phyloP scores from a whole-genome alignment of 345 rosid genomes.

The Corymbia maculata region DNA sequence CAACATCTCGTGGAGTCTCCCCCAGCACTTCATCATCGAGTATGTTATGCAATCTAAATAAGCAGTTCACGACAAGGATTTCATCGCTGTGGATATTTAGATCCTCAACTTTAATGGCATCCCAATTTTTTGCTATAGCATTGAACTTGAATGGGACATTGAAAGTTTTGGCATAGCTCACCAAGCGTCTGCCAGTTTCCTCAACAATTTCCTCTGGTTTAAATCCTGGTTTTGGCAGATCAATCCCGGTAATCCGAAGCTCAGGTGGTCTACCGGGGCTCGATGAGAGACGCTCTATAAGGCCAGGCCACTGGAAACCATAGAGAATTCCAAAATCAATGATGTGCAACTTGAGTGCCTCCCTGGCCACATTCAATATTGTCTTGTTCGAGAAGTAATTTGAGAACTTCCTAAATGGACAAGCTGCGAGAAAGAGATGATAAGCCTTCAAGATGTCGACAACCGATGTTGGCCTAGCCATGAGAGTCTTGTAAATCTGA shows the following conservation, averaged over 20 bases:
- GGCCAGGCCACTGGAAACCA: constrained; percentile 61
- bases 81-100: constrained; percentile 28
- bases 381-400: constrained; percentile 23
- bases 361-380: constrained; percentile 21
- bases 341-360: constrained; percentile 28
- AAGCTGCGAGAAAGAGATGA: constrained; percentile 21
- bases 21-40: constrained; percentile 37
- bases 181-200: constrained; percentile 38
- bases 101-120: constrained; percentile 34
- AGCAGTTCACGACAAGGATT: constrained; percentile 26
- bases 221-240: constrained; percentile 47
- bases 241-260: constrained; percentile 45
- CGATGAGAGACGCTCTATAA: constrained; percentile 38
- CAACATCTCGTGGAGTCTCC: constrained; percentile 32
- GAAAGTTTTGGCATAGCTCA: constrained; percentile 27
- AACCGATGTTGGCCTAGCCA: constrained; percentile 1
- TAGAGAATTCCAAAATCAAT: constrained; percentile 45
- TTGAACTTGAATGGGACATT: constrained; percentile 44
- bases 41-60: constrained; percentile 26
- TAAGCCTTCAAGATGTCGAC: constrained; percentile 26
- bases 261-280: constrained; percentile 44
- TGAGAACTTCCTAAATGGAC: constrained; percentile 28
- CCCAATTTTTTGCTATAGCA: constrained; percentile 53
- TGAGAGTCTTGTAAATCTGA: constrained; percentile 15
- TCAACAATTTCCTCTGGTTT: constrained; percentile 41